phyloP scores from a whole-genome alignment of 2,329 filamentous ascomycete genomes.

The Mycosphaerelloides madeirae region DNA sequence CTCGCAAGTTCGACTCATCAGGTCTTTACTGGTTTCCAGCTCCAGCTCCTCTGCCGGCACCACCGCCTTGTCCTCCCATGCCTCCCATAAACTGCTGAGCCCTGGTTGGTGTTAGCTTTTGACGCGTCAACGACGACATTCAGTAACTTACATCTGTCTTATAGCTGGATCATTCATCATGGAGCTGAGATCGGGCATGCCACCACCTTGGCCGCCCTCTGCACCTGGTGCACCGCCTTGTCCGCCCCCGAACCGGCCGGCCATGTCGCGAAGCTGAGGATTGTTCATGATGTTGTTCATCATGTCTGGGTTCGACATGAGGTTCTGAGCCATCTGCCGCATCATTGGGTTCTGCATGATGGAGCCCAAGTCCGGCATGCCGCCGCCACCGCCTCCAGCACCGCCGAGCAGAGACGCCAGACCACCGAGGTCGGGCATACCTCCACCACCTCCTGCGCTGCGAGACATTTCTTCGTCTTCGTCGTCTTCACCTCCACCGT shows the following conservation, averaged over 20 bases:
- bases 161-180: conserved; percentile 92
- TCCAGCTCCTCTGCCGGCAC: conserved; percentile 18
- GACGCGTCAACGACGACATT: background rate
- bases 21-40: conserved; percentile 10
- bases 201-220: conserved; percentile 53
- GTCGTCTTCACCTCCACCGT: conserved; percentile 36
- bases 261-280: conserved; percentile 82
- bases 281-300: conserved; percentile 93
- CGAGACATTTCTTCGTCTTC: conserved; percentile 21
- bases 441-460: conserved; percentile 35
- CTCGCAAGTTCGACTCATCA: too few species aligned
- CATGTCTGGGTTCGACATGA: conserved; percentile 95
- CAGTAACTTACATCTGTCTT: conserved; percentile 73
- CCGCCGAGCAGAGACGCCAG: conserved; percentile 50
- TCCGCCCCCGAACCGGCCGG: conserved; percentile 64
- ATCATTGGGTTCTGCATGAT: conserved; percentile 99
- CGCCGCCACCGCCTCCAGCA: conserved; percentile 61
- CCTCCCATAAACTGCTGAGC: conserved; percentile 66
- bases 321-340: conserved; percentile 88
- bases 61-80: conserved; percentile 39
- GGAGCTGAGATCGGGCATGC: conserved; percentile 79
- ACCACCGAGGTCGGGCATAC: conserved; percentile 39
- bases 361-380: conserved; percentile 79
- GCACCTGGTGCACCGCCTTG: conserved; percentile 35
- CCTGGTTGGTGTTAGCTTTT: conserved; percentile 38